Evolutionary conservation across 129 eudicot species (phyloP), one percentile per base, ranked within the genome.

Genomic region (Dittrichia graveolens): DNA sequence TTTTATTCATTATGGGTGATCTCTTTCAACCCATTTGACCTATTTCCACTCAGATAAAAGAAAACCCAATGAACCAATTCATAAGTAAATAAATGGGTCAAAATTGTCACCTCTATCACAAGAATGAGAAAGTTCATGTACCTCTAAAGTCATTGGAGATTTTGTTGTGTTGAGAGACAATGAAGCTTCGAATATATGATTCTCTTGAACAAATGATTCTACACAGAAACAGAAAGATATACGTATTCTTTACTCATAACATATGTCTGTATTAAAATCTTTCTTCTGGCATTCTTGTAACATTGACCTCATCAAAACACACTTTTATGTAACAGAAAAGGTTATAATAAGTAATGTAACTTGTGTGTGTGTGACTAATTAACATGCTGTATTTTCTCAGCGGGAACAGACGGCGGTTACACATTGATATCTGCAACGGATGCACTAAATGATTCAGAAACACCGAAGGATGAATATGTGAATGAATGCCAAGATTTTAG

Each of bases 401-500:
- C 95, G 66, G 97, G 96, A 50, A 91, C 99, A 40, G 75, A 74
- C 18, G 57, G 54, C 4, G 84, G 56, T 78, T 83, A 88, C 81
- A 86, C 90, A 3, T 75, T 95, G 73, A 86, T 95, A 58, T 86
- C 91, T 43, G 97, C 97, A 54, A 43, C 77, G n/a, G 91, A 95
- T 77, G 97, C 97, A 43, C 52, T 91, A 66, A 95, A 86, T 72
- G 91, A 88, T 67, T 75, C 86, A 47, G 67, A 81, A 46, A 72
- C 85, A 47, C 78, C 77, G 24, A 61, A 71, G 8, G 95, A 95
- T 78, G 83, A 90, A 88, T 91, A 91, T 66, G 87, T 86, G 63
- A 82, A 90, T 42, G 99, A 95, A 88, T 95, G 99, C 69, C 99
- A 95, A 85, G 99, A 95, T 71, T 53, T 88, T 19, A 80, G 80